These are phyloP conservation scores for Breynia disticha DNA, from an alignment of 441 rosid genomes.

Conservation along the genomic window DNA sequence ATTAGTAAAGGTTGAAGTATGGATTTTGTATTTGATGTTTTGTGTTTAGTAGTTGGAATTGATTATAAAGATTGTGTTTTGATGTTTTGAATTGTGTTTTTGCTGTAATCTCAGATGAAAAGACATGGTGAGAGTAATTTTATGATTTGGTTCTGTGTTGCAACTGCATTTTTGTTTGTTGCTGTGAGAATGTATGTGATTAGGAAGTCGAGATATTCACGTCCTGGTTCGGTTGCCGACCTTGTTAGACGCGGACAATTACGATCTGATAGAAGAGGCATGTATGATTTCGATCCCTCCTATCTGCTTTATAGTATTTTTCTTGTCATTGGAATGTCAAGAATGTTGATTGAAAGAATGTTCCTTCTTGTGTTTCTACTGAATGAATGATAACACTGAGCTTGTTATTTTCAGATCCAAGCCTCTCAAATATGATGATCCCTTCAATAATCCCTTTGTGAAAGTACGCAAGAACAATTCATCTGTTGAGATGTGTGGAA, in stretches of 20 bases:
- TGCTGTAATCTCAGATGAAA: conserved; percentile 31
- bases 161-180: conserved; percentile 42
- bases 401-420: conserved; percentile 40
- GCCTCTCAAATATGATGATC: conserved; percentile 82
- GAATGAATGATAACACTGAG: neutral
- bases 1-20: neutral
- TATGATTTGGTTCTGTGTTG: conserved; percentile 40
- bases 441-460: conserved; percentile 84
- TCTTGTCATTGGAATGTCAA: neutral
- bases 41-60: too few species aligned
- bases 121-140: conserved; percentile 28
- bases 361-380: neutral
- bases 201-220: conserved; percentile 39
- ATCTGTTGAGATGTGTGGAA: conserved; percentile 87
- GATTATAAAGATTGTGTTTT: too few species aligned
- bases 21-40: too few species aligned
- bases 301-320: neutral
- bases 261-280: conserved; percentile 99
- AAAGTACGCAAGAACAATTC: conserved; percentile 68
- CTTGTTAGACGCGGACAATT: conserved; percentile 96
- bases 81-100: too few species aligned
- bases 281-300: conserved; percentile 54
- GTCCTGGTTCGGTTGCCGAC: conserved; percentile 80
- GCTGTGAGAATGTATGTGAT: conserved; percentile 33
- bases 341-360: too few species aligned